Evolutionary conservation across 257 asterid genomes (phyloP).

Genomic region (Nicotiana knightiana): DNA sequence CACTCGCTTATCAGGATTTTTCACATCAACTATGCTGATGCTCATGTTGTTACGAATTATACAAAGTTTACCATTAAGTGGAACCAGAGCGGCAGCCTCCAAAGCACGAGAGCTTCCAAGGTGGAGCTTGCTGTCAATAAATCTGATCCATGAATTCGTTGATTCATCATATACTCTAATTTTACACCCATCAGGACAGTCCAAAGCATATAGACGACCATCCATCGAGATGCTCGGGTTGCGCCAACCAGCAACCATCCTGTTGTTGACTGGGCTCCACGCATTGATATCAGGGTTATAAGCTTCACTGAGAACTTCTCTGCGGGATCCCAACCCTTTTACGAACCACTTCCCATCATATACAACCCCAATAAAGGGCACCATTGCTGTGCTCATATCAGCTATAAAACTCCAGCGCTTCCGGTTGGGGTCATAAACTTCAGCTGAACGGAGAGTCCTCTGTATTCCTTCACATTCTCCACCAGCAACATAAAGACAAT

Average conservation of each 20-base stretch:
- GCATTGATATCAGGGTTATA: conserved; percentile 27
- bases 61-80: conserved; percentile 36
- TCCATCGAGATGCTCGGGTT: conserved; percentile 40
- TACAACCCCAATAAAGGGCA: conserved; percentile 38
- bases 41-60: conserved; percentile 41
- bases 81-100: conserved; percentile 41
- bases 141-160: conserved; percentile 27
- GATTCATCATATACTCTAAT: conserved; percentile 34
- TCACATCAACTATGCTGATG: conserved; percentile 34
- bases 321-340: conserved; percentile 37
- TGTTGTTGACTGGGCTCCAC: conserved; percentile 30
- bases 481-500: conserved; percentile 44
- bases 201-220: conserved; percentile 36
- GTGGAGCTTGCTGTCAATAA: conserved; percentile 40
- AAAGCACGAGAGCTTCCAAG: conserved; percentile 36
- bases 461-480: conserved; percentile 45
- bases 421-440: conserved; percentile 37
- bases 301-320: conserved; percentile 37
- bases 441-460: conserved; percentile 40
- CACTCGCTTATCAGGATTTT: conserved; percentile 30
- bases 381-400: conserved; percentile 45
- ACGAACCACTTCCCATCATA: conserved; percentile 39
- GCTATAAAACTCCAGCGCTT: conserved; percentile 37
- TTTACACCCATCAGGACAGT: conserved; percentile 40
- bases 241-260: conserved; percentile 38